phyloP scores from a whole-genome alignment of 2,329 filamentous ascomycete genomes.

The Verticillium nubilum region DNA sequence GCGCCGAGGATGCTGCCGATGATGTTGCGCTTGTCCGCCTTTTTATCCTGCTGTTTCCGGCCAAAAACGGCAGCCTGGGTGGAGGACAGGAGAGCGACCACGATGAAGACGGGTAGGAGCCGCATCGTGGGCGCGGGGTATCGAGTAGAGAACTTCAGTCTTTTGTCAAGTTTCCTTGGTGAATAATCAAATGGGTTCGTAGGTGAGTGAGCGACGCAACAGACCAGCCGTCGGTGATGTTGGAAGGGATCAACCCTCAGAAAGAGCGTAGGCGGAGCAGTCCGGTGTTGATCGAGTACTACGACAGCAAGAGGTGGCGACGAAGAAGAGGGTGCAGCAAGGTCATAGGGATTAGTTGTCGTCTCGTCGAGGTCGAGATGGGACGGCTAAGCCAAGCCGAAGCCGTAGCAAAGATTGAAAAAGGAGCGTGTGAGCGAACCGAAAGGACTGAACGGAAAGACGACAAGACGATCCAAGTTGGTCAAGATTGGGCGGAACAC shows the following conservation, averaged over 20 bases:
- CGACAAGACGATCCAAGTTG: neutral
- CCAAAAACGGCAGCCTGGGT: constrained; percentile 1
- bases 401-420: neutral
- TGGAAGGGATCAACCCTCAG: constrained; percentile 19
- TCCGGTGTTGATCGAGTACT: neutral
- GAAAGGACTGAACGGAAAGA: constrained; percentile 6
- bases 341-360: neutral
- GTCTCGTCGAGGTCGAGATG: constrained; percentile 5
- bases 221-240: constrained; percentile 20
- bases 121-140: constrained; percentile 13
- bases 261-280: constrained; percentile 1
- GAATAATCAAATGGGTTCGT: neutral
- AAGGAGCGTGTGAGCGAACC: constrained; percentile 7
- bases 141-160: neutral
- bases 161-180: neutral
- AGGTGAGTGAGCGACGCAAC: constrained; percentile 13
- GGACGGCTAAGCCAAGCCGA: constrained; percentile 7
- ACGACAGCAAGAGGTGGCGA: neutral
- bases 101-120: constrained; percentile 10
- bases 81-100: constrained; percentile 12
- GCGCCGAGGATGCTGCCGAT: constrained; percentile 9
- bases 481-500: neutral
- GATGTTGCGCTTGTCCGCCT: constrained; percentile 7
- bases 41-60: constrained; percentile 3
- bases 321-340: neutral